A percentile compares a stretch with the other conserved stretches of the same genome.
Conservation (phyloP, 768 basidiomycete species). For the Boletellus emodensis region DNA sequence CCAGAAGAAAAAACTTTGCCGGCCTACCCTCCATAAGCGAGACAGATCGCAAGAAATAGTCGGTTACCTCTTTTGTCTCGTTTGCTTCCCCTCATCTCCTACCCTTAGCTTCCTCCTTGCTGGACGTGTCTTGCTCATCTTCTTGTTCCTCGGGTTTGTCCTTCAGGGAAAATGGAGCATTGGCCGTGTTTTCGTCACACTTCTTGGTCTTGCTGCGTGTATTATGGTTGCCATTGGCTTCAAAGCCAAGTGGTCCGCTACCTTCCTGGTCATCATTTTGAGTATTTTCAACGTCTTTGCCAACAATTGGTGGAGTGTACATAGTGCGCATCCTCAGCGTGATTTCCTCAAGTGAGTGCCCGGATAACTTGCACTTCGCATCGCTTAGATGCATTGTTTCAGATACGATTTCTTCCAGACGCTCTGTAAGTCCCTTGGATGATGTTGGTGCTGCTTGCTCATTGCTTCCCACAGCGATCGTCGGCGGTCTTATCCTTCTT, state of each 20-base stretch:
- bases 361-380: neutral
- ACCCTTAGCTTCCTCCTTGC: conserved; percentile 85
- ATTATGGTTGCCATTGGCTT: conserved; percentile 97
- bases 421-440: conserved; percentile 46
- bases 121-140: conserved; percentile 94
- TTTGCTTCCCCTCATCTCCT: conserved; percentile 2
- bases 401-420: conserved; percentile 99
- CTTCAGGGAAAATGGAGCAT: conserved; percentile 90
- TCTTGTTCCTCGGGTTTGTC: conserved; percentile 98
- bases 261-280: conserved; percentile 88
- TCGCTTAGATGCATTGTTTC: conserved; percentile 20
- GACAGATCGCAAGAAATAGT: conserved; percentile 99
- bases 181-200: conserved; percentile 78
- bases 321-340: conserved; percentile 87
- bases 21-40: conserved; percentile 88
- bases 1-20: conserved; percentile 83
- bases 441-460: neutral
- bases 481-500: conserved; percentile 93
- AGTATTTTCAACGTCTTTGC: conserved; percentile 96
- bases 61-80: conserved; percentile 25
- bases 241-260: conserved; percentile 98
- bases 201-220: conserved; percentile 89
- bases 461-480: conserved; percentile 58
- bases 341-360: conserved; percentile 91
- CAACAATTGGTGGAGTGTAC: conserved; percentile 98